Conservation (phyloP, 805 yeast species). For the Hagleromyces aurorensis region DNA sequence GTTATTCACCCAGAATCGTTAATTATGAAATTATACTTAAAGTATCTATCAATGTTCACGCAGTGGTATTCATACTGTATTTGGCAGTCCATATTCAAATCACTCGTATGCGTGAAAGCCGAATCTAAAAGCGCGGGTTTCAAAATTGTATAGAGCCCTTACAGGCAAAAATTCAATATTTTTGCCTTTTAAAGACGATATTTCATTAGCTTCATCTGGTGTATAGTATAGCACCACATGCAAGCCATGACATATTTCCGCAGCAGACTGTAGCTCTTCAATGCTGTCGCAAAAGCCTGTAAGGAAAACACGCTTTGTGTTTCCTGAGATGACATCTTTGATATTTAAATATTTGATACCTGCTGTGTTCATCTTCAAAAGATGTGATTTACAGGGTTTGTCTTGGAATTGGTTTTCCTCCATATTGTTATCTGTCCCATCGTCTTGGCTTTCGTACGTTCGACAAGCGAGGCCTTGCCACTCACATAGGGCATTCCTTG, state of each 20-base stretch:
- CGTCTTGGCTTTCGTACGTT: constrained; percentile 30
- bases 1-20: too few species aligned
- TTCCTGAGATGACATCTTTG: constrained; percentile 3
- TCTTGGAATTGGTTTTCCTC: constrained; percentile 1
- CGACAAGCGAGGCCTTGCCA: constrained; percentile 63
- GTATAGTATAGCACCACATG: constrained; percentile 18
- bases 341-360: background rate
- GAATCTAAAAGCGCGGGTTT: constrained; percentile 13
- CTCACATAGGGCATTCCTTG: constrained; percentile 58
- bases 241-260: constrained; percentile 1
- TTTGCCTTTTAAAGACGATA: too few species aligned
- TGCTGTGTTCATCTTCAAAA: too few species aligned
- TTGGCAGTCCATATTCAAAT: too few species aligned
- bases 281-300: constrained; percentile 17
- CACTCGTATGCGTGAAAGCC: constrained; percentile 20
- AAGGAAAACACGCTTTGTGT: constrained; percentile 7
- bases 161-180: constrained; percentile 24
- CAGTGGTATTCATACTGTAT: too few species aligned
- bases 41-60: too few species aligned
- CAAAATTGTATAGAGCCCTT: constrained; percentile 19
- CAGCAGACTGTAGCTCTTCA: constrained; percentile 4
- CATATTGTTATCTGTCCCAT: constrained; percentile 36
- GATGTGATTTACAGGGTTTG: too few species aligned
- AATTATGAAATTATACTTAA: too few species aligned
- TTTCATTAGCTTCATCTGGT: background rate